Evolutionary conservation across 805 yeast species (phyloP).

Genomic region (Sugiyamaella americana): DNA sequence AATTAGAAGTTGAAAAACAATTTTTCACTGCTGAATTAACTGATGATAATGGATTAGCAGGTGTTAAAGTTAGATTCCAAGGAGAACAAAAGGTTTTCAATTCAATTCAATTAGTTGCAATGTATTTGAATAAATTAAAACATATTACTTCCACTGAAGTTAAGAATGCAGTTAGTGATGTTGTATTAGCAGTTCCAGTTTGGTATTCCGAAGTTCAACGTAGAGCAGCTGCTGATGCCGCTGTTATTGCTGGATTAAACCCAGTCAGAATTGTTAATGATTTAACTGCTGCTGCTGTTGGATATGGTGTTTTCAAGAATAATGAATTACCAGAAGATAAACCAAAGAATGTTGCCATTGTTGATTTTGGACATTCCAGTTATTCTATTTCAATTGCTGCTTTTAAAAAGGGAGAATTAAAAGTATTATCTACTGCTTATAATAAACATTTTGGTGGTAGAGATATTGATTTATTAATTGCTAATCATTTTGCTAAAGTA

Average conservation of each 20-base stretch:
- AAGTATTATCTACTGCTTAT: conserved; percentile 83
- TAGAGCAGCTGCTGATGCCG: conserved; percentile 93
- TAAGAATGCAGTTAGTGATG: conserved; percentile 74
- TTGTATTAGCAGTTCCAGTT: conserved; percentile 90
- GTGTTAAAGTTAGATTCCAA: conserved; percentile 77
- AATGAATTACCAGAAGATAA: conserved; percentile 92
- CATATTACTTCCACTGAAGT: conserved; percentile 74
- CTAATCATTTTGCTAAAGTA: conserved; percentile 91
- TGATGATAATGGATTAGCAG: conserved; percentile 66
- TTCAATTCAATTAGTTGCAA: conserved; percentile 86
- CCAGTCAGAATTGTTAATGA: conserved; percentile 98
- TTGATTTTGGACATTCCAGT: conserved; percentile 96
- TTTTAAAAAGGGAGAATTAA: conserved; percentile 93
- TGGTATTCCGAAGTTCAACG: conserved; percentile 98
- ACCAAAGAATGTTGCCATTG: conserved; percentile 83
- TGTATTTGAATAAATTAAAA: conserved; percentile 90
- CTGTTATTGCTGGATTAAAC: conserved; percentile 91
- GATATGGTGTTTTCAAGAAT: conserved; percentile 94
- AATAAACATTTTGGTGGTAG: conserved; percentile 99
- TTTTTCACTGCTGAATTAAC: conserved; percentile 68
- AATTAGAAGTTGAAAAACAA: conserved; percentile 65
- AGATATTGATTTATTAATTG: conserved; percentile 88
- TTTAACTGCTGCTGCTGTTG: conserved; percentile 97
- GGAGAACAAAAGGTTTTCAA: conserved; percentile 76
- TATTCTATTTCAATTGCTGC: conserved; percentile 86